Evolutionary conservation across 208 protist genomes (phyloP), one percentile per base, ranked within the genome.

Genomic region (Crithidia thermophila): DNA sequence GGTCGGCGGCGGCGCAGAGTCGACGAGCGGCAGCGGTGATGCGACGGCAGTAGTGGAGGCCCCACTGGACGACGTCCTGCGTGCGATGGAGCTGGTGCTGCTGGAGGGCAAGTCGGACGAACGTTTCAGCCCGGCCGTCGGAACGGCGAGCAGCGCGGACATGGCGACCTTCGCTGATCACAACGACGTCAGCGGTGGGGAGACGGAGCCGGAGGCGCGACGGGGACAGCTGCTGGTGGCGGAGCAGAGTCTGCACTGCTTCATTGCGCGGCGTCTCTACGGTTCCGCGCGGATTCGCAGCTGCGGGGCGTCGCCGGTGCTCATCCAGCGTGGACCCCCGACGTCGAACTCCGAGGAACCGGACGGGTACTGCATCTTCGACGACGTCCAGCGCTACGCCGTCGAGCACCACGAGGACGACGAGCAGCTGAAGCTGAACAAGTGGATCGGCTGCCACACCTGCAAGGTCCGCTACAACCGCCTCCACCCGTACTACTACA

Each of bases 401-500:
- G 57, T 72, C 13, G 79, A 72, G n/a, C 71, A 84, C 36, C 60
- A 80, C 59, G 70, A 87, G 34, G 52, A 73, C 56, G 66, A 61
- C 31, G 45, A 50, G 27, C 61, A 72, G 50, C 74, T 96, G 39
- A 58, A 67, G 36, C 37, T 90, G 45, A 86, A 72, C 63, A 75
- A 75, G 34, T 85, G 67, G 52, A 61, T 78, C 40, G 79, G 50
- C n/a, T 98, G 96, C 82, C 81, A 97, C 76, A 93, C 75, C 11
- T 98, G 94, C 81, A 89, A 94, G 57, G 79, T 88, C 23, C 75
- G 78, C 18, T 98, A 94, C 77, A 80, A 79, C 30, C 67, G 84
- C 21, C 84, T 99, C 13, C 98, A 99, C 74, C 90, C 89, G 28
- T 99, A 98, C 75, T 99, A 99, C 87, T 94, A 99, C 79, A 89